These are phyloP conservation scores for Agaricales sp. DNA, from an alignment of 1,284 basidiomycete species.

Conservation along the genomic window DNA sequence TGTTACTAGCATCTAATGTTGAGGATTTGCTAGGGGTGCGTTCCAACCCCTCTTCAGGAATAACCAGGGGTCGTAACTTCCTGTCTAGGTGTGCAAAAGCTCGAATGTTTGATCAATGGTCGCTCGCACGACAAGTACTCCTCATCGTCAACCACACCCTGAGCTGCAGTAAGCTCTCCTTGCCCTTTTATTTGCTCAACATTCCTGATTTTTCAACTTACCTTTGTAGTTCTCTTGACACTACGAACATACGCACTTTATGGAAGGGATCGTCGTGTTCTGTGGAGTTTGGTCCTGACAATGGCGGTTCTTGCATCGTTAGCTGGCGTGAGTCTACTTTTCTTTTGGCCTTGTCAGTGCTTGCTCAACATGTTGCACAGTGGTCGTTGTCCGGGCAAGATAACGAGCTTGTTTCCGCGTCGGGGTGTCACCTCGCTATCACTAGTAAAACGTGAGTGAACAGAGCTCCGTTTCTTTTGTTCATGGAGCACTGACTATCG, in stretches of 20 bases:
- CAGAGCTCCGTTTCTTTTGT: not conserved
- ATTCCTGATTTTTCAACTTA: not conserved
- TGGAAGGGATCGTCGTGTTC: not conserved
- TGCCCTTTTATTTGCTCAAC: not conserved
- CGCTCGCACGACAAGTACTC: not conserved
- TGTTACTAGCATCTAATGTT: no score
- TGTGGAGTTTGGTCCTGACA: not conserved
- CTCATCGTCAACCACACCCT: not conserved
- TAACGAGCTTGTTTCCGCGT: not conserved
- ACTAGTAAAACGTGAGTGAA: not conserved
- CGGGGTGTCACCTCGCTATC: not conserved
- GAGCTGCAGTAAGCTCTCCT: not conserved
- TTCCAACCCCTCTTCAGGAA: no score
- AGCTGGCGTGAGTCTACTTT: not conserved
- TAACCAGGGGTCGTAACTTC: no score
- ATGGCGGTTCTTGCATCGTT: not conserved
- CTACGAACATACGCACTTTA: slow-evolving; percentile 2
- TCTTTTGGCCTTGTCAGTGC: not conserved
- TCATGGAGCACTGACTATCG: no score
- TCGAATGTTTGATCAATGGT: slow-evolving; percentile 8
- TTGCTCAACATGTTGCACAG: not conserved
- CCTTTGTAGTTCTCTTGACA: not conserved
- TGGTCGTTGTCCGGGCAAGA: not conserved
- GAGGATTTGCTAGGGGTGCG: not conserved
- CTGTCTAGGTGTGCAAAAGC: not conserved